A percentile compares a stretch with the other conserved stretches of the same genome.
Conservation (phyloP, 768 basidiomycete genomes). For the Leccinum obscurum region DNA sequence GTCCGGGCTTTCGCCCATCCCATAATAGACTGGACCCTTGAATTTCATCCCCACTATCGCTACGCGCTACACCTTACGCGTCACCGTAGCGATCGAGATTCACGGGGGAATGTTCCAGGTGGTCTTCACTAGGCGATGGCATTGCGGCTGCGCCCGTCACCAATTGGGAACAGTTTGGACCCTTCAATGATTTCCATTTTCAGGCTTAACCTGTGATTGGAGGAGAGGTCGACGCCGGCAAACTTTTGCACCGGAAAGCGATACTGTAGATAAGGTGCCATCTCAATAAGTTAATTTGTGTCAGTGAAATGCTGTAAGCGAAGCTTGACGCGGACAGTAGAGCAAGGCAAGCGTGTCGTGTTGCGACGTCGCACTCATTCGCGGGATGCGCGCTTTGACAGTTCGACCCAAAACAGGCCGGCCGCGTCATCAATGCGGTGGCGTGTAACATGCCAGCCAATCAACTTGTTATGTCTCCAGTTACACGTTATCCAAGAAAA, state of each 20-base stretch:
- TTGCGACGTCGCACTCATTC: not conserved
- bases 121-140: not conserved
- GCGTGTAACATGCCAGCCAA: not conserved
- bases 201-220: not conserved
- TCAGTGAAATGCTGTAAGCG: not conserved
- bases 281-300: not conserved
- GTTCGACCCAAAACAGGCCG: too few relatives aligned
- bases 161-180: not conserved
- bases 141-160: not conserved
- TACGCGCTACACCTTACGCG: too few relatives aligned
- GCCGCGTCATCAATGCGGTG: not conserved
- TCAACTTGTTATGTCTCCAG: not conserved
- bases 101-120: too few relatives aligned
- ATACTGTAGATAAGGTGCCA: not conserved
- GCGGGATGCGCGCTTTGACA: not conserved
- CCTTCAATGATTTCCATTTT: not conserved
- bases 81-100: too few relatives aligned
- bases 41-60: too few relatives aligned
- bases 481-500: not conserved
- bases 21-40: too few relatives aligned
- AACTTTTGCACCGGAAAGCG: not conserved
- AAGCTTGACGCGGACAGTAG: not conserved
- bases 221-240: not conserved
- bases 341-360: not conserved
- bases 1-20: too few relatives aligned